Conservation (phyloP, 2,329 filamentous ascomycete species). For the Endoconidiophora polonica region DNA sequence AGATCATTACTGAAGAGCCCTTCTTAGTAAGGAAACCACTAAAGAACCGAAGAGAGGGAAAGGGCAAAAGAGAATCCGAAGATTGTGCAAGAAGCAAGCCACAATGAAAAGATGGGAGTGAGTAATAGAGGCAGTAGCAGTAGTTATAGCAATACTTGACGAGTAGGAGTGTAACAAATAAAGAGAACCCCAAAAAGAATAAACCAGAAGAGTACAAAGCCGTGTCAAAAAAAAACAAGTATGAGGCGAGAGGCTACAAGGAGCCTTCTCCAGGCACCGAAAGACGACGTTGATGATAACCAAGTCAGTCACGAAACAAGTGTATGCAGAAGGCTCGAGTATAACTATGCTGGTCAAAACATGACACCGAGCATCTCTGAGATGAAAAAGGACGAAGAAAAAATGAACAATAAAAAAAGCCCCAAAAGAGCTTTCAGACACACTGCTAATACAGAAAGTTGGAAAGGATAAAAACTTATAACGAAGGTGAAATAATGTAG, state of each 20-base stretch:
- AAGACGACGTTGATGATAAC: neutral
- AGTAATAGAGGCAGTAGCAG: too few relatives aligned
- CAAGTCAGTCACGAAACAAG: neutral
- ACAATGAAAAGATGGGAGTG: neutral
- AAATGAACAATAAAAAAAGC: neutral
- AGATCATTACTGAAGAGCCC: neutral
- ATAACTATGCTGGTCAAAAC: neutral
- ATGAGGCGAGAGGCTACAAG: neutral
- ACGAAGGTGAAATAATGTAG: slow-evolving; percentile 7
- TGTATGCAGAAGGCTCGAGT: neutral
- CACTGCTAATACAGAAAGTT: slow-evolving; percentile 1
- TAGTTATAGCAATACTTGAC: too few relatives aligned
- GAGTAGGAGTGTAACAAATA: neutral
- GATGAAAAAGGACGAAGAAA: neutral
- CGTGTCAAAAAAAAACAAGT: neutral
- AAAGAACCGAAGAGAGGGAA: neutral
- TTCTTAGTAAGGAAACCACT: neutral
- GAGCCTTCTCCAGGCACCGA: neutral
- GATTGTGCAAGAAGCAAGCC: neutral
- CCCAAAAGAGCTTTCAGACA: neutral
- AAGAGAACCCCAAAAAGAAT: neutral
- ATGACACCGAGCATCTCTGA: neutral
- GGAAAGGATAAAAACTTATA: slow-evolving; percentile 4
- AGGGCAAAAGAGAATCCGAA: neutral
- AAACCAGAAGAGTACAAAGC: neutral